Base-by-base conservation (phyloP, 345 rosid species). In the Alliaria petiolata region DNA sequence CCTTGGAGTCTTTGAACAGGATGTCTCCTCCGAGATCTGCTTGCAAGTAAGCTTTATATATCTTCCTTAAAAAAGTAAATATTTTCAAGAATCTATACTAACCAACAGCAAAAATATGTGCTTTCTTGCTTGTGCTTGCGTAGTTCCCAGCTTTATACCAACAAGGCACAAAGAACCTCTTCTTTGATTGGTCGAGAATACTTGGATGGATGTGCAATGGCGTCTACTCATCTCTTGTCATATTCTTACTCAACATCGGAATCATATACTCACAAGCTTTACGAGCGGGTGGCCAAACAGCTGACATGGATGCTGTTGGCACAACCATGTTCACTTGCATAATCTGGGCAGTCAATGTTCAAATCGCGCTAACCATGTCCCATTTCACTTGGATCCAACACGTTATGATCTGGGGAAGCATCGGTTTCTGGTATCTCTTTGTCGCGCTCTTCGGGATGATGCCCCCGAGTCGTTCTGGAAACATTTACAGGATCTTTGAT, bases 351-450 rank as follows among this genome's bases (percentile, higher is more conserved):
- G 96, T 86, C 36, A 95, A 95, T 69, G 89, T 84, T 76, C 97
- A 95, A 78, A 91, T 95, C 22, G 95, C 99, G 0, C 87, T 95
- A 46, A 89, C 90, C 0, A 84, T 95, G 83, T 88, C 93, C 67
- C 97, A 95, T 81, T 95, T 91, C 83, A 91, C 99, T 50, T 92
- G 97, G 95, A 89, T 91, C 80, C 99, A 95, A 58, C 97, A 95
- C 62, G 78, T 91, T 61, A 69, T 95, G 15, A 84, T 95, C 39
- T 87, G 95, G 95, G 99, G 99, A 40, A 91, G 96, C 81, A 69
- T 91, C 19, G 87, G 75, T n/a, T 62, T 83, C 7, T 95, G 99
- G 99, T 91, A 82, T 75, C 67, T 88, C 50, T 95, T 92, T 60
- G 86, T 95, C 17, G 66, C 88, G 2, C 78, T 86, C 50, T 95